Conservation (phyloP, 305 asterid species). For the Solanum hybrid region DNA sequence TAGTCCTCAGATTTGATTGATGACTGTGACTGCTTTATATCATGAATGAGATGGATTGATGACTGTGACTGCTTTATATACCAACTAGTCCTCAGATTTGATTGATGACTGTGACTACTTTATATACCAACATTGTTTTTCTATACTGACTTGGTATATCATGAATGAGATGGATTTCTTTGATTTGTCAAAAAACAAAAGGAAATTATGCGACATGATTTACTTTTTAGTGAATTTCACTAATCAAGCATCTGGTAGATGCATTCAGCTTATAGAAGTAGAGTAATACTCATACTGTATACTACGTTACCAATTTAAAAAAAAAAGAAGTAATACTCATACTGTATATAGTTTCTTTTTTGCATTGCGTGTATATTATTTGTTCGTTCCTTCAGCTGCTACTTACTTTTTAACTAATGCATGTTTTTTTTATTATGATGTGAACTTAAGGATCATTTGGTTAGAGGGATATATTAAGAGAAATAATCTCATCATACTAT, state of each 20-base stretch:
- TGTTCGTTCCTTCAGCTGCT: neutral
- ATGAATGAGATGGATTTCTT: neutral
- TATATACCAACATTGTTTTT: neutral
- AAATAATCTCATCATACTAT: neutral
- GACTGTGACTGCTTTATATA: neutral
- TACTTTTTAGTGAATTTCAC: neutral
- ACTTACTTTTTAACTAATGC: neutral
- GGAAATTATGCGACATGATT: neutral
- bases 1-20: neutral
- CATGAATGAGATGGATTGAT: neutral
- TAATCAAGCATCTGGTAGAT: neutral
- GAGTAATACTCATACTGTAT: neutral
- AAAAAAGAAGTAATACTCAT: neutral
- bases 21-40: neutral
- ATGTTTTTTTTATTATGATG: neutral
- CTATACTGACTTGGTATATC: neutral
- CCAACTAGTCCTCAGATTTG: neutral
- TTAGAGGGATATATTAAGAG: neutral
- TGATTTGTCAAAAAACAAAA: neutral
- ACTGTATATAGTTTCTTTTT: neutral
- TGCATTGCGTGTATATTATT: neutral
- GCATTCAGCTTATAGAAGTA: neutral
- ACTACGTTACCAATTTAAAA: neutral
- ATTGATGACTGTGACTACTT: neutral
- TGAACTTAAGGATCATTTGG: neutral